phyloP scores from a whole-genome alignment of 2,329 filamentous ascomycete genomes.

The Neonectria ditissima region DNA sequence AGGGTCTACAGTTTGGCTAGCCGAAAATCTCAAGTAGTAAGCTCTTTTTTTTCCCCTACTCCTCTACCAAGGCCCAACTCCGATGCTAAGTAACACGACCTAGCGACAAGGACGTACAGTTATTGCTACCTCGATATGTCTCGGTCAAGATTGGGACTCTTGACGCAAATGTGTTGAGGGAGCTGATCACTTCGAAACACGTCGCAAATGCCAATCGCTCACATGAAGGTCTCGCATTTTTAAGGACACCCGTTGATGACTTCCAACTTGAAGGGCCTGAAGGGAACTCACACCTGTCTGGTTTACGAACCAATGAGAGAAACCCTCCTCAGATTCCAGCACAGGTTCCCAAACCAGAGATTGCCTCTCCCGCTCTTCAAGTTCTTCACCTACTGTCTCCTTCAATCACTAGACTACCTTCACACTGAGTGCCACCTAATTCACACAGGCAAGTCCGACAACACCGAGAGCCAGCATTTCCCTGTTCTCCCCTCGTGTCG shows the following conservation, averaged over 20 bases:
- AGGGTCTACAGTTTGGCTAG: constrained; percentile 54
- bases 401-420: constrained; percentile 36
- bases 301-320: constrained; percentile 40
- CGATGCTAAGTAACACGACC: too few species aligned
- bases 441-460: constrained; percentile 35
- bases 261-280: constrained; percentile 30
- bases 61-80: too few species aligned
- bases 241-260: constrained; percentile 26
- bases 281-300: constrained; percentile 37
- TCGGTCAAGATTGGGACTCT: not conserved
- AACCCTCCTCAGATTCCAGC: constrained; percentile 34
- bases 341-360: constrained; percentile 24
- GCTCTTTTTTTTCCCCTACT: too few species aligned
- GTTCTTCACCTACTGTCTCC: constrained; percentile 32
- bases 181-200: too few species aligned
- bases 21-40: constrained; percentile 40
- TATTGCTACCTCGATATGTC: not conserved
- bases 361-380: constrained; percentile 31
- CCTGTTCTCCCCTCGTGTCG: too few species aligned
- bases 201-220: constrained; percentile 16
- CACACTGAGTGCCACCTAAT: constrained; percentile 36
- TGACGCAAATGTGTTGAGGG: too few species aligned
- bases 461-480: too few species aligned
- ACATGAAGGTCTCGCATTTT: constrained; percentile 28
- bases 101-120: too few species aligned